These are phyloP conservation scores for Schwanniomyces polymorphus DNA, from an alignment of 805 yeast genomes.

Conservation along the genomic window DNA sequence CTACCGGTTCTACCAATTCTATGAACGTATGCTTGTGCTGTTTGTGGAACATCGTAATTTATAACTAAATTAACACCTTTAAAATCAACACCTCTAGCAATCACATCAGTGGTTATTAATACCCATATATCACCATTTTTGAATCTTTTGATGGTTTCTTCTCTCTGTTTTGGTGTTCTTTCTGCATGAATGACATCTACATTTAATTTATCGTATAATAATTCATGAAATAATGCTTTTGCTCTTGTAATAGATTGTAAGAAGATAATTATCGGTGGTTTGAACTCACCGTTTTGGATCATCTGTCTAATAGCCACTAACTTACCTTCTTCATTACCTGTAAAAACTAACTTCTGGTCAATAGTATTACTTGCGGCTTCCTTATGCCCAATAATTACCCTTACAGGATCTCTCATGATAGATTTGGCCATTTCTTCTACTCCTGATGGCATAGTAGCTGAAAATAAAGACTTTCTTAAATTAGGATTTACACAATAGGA, in stretches of 20 bases:
- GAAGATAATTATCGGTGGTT: constrained; percentile 91
- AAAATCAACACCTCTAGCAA: constrained; percentile 96
- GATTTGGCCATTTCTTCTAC: constrained; percentile 86
- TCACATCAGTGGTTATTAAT: constrained; percentile 91
- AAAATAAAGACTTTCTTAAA: constrained; percentile 75
- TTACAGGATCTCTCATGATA: constrained; percentile 81
- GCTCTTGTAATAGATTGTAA: constrained; percentile 92
- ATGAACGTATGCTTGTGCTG: constrained; percentile 94
- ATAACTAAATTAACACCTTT: constrained; percentile 93
- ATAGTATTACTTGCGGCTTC: constrained; percentile 87
- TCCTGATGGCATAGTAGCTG: constrained; percentile 93
- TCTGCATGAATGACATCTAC: constrained; percentile 97
- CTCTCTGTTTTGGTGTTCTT: constrained; percentile 85
- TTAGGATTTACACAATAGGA: constrained; percentile 52
- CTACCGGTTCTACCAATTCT: constrained; percentile 99
- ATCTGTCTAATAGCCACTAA: constrained; percentile 86
- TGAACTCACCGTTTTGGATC: constrained; percentile 79
- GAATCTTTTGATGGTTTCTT: constrained; percentile 78
- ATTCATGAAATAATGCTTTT: constrained; percentile 90
- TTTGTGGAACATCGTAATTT: constrained; percentile 93
- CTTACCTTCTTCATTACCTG: constrained; percentile 97
- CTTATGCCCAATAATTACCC: constrained; percentile 88
- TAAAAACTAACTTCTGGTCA: constrained; percentile 78
- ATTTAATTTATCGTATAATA: constrained; percentile 85
- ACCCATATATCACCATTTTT: constrained; percentile 94